Evolutionary conservation across 2,329 filamentous ascomycete species (phyloP).

Genomic region (Trichoderma semiorbis): DNA sequence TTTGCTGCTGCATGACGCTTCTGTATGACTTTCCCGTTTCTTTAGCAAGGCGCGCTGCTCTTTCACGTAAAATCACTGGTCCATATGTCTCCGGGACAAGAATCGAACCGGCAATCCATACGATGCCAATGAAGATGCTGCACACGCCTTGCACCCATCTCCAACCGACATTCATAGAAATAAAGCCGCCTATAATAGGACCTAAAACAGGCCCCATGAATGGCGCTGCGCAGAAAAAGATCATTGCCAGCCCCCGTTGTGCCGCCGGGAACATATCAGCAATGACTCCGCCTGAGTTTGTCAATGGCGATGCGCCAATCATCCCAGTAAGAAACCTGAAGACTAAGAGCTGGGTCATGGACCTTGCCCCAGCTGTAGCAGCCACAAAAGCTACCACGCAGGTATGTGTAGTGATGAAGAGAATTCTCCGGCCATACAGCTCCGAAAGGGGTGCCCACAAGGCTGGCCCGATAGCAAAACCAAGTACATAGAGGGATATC

Average conservation of each 20-base stretch:
- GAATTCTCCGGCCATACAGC: not conserved
- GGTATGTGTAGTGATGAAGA: not conserved
- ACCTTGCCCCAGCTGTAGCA: not conserved
- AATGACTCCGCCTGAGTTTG: not conserved
- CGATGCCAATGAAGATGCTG: not conserved
- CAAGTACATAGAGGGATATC: not conserved
- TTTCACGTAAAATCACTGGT: not conserved
- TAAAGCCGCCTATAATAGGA: conserved; percentile 65
- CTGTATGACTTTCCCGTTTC: not conserved
- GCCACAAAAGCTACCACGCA: not conserved
- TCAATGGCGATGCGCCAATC: not conserved
- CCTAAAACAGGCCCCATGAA: conserved; percentile 61
- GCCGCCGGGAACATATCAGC: not conserved
- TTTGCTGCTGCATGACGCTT: not conserved
- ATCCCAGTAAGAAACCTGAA: not conserved
- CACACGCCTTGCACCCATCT: conserved; percentile 68
- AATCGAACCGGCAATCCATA: not conserved
- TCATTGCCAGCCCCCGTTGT: not conserved
- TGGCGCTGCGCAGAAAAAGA: not conserved
- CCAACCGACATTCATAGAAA: conserved; percentile 61
- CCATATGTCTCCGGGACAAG: not conserved
- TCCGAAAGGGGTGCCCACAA: not conserved
- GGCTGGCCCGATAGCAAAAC: not conserved
- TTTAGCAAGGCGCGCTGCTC: not conserved
- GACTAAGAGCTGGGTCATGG: not conserved